Conservation (phyloP, 2,329 filamentous ascomycete species). For the Aspergillus fumigatus region DNA sequence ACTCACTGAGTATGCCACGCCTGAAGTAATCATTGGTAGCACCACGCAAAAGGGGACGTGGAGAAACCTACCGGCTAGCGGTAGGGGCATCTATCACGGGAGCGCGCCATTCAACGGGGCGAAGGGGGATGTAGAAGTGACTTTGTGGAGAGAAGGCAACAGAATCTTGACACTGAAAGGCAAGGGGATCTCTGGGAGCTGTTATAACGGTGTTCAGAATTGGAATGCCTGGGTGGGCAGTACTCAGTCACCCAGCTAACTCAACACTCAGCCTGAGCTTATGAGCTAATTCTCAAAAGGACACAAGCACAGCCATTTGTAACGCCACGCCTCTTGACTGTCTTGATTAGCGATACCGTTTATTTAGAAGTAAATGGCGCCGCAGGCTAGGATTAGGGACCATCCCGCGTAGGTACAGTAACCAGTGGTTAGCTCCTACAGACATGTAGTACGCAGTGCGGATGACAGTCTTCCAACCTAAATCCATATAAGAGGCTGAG, state of each 20-base stretch:
- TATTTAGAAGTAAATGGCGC: too few species aligned
- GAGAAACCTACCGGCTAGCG: slow-evolving; percentile 23
- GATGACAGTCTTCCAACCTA: too few species aligned
- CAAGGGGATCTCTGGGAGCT: slow-evolving; percentile 18
- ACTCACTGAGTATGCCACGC: slow-evolving; percentile 25
- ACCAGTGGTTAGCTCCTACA: too few species aligned
- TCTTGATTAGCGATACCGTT: too few species aligned
- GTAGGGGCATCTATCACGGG: slow-evolving; percentile 31
- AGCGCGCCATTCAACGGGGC: slow-evolving; percentile 20
- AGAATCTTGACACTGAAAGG: slow-evolving; percentile 20
- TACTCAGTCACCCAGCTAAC: neutral
- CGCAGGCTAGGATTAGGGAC: too few species aligned
- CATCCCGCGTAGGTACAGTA: too few species aligned
- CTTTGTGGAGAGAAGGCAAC: slow-evolving; percentile 19
- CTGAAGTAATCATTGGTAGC: slow-evolving; percentile 31
- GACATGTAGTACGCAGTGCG: too few species aligned
- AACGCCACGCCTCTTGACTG: too few species aligned
- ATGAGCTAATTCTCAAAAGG: too few species aligned
- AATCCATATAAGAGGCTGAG: too few species aligned
- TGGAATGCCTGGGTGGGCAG: slow-evolving; percentile 38
- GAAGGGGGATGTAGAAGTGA: slow-evolving; percentile 24
- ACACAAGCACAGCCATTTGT: too few species aligned
- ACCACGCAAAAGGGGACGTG: slow-evolving; percentile 15
- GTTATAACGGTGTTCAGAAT: slow-evolving; percentile 24
- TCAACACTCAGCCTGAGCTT: too few species aligned